A percentile compares a stretch with the other conserved stretches of the same genome.
Conservation (phyloP, 495 filamentous ascomycete species). For the Ramalina peruviana region DNA sequence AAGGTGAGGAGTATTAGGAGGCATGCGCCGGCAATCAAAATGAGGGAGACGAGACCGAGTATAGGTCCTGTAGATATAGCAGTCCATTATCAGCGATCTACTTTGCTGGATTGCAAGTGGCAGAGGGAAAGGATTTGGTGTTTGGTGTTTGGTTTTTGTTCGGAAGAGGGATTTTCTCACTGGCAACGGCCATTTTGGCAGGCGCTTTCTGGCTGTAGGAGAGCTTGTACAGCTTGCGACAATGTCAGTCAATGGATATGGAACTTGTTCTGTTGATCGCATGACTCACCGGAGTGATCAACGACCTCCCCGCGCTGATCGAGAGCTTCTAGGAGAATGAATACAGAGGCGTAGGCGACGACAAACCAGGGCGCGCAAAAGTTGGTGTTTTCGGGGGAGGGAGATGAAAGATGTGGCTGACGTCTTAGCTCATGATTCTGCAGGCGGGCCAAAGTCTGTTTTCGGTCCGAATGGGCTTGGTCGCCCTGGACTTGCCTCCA, state of each 20-base stretch:
- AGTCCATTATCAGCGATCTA: neutral
- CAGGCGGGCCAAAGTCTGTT: neutral
- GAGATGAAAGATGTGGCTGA: constrained; percentile 1
- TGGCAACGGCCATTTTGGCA: neutral
- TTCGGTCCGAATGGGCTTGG: neutral
- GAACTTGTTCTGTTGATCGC: too few species aligned
- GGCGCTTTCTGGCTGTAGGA: neutral
- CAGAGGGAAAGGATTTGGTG: neutral
- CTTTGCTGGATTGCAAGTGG: neutral
- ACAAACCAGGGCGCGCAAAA: neutral
- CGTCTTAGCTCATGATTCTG: neutral
- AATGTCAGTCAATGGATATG: too few species aligned
- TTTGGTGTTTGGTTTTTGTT: neutral
- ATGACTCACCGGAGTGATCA: too few species aligned
- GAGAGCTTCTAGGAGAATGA: too few species aligned
- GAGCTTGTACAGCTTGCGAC: too few species aligned
- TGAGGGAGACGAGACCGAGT: constrained; percentile 47
- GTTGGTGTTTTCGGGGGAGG: neutral
- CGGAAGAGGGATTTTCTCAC: neutral
- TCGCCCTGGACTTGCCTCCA: too few species aligned
- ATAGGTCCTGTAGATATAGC: constrained; percentile 24
- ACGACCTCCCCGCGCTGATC: too few species aligned
- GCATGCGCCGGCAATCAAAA: constrained; percentile 61
- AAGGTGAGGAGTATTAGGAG: constrained; percentile 71
- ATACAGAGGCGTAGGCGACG: neutral